A percentile compares a stretch with the other conserved stretches of the same genome.
Conservation (phyloP, 208 protist genomes). For the Leishmania tropica region DNA sequence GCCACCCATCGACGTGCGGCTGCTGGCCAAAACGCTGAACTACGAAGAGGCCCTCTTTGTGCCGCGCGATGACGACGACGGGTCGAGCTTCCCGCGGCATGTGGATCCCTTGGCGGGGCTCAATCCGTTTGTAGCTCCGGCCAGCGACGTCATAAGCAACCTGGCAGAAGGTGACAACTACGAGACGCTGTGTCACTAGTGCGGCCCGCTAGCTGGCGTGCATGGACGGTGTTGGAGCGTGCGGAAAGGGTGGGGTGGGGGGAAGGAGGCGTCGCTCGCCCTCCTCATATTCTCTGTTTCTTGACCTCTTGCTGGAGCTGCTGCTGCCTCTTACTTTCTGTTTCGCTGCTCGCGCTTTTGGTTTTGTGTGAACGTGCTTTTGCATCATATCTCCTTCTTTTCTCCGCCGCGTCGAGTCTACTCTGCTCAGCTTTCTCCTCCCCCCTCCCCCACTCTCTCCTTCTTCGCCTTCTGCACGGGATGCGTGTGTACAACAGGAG, state of each 20-base stretch:
- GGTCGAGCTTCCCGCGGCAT: slow-evolving; percentile 10
- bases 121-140: slow-evolving; percentile 30
- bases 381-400: not conserved
- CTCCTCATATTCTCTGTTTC: not conserved
- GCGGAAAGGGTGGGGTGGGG: not conserved
- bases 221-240: not conserved
- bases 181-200: not conserved
- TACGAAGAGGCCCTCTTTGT: slow-evolving; percentile 41
- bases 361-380: not conserved
- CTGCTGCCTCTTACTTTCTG: not conserved
- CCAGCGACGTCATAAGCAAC: not conserved
- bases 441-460: not conserved
- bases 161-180: slow-evolving; percentile 17
- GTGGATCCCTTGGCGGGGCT: slow-evolving; percentile 37
- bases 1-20: slow-evolving; percentile 16
- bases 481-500: not conserved
- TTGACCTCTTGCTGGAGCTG: not conserved
- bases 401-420: not conserved
- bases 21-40: slow-evolving; percentile 25
- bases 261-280: not conserved
- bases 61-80: slow-evolving; percentile 16
- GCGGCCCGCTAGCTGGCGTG: not conserved
- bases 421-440: not conserved
- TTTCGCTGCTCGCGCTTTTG: not conserved
- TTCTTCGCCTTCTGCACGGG: not conserved